A percentile compares a stretch with the other conserved stretches of the same genome.
These are phyloP conservation scores for Solanum etuberosum DNA, from an alignment of 257 asterid species.

Conservation along the genomic window DNA sequence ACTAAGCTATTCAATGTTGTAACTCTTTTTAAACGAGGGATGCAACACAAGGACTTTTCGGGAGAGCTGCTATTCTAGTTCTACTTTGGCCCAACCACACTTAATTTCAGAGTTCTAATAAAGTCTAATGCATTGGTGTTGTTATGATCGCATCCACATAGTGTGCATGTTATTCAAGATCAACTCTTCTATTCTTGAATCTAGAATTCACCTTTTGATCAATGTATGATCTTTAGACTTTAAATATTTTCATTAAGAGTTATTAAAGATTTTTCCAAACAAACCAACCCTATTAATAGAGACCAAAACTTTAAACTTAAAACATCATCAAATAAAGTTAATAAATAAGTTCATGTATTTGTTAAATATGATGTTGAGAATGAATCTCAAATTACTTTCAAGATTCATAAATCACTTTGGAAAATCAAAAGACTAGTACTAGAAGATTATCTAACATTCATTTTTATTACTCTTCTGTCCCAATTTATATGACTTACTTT, in stretches of 20 bases:
- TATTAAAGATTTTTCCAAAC: neutral
- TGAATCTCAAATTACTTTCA: neutral
- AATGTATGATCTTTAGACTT: neutral
- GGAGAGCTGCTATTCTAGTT: neutral
- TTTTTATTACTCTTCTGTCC: neutral
- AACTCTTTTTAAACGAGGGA: neutral
- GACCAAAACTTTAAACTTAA: neutral
- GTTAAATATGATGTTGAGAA: neutral
- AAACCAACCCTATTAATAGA: neutral
- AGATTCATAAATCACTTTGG: neutral
- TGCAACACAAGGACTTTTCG: neutral
- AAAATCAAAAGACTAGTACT: neutral
- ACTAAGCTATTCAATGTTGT: neutral
- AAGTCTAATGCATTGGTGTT: neutral
- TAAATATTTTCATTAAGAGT: neutral
- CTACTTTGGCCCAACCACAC: fast-evolving
- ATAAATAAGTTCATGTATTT: neutral
- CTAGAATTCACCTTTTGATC: neutral
- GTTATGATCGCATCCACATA: neutral
- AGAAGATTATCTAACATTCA: neutral
- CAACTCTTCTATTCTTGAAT: neutral
- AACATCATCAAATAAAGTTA: neutral
- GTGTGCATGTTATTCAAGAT: neutral
- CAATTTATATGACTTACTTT: too few relatives aligned
- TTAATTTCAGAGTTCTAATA: neutral